Conservation (phyloP, 495 filamentous ascomycete species). For the Extremus antarcticus region DNA sequence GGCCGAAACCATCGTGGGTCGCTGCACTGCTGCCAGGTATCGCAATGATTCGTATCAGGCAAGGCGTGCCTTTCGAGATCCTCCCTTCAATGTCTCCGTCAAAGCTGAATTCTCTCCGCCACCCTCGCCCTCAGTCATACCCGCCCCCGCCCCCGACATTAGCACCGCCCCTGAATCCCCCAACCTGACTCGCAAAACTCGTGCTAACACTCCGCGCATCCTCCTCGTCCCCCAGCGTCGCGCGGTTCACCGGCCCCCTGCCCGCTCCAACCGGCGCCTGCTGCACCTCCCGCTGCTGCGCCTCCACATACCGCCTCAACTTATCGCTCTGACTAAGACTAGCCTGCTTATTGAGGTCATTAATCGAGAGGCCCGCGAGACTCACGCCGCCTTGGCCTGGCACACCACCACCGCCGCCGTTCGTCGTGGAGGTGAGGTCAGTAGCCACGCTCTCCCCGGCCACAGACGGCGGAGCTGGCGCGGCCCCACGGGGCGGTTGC, state of each 20-base stretch:
- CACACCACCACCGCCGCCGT: constrained; percentile 50
- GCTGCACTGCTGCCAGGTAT: too few relatives aligned
- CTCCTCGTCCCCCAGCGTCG: constrained; percentile 48
- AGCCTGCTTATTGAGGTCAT: constrained; percentile 63
- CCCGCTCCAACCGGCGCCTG: constrained; percentile 33
- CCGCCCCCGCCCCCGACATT: not conserved
- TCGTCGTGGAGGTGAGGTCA: constrained; percentile 57
- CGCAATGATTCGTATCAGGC: too few relatives aligned
- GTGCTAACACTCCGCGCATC: constrained; percentile 92
- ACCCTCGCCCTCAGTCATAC: not conserved
- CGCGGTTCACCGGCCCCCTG: constrained; percentile 25
- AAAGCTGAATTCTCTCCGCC: too few relatives aligned
- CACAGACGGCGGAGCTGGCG: constrained; percentile 55
- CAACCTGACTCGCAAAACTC: constrained; percentile 90
- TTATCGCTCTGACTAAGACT: constrained; percentile 79
- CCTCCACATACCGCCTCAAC: constrained; percentile 80
- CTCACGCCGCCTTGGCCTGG: constrained; percentile 73
- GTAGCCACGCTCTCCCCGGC: constrained; percentile 82
- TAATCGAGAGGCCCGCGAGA: constrained; percentile 66
- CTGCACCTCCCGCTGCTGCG: constrained; percentile 36
- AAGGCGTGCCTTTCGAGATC: too few relatives aligned
- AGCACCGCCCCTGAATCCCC: constrained; percentile 21
- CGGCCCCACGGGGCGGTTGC: not conserved
- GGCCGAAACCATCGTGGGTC: too few relatives aligned
- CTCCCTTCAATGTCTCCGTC: too few relatives aligned